Percentiles rank a stretch among this genome's conserved stretches.
phyloP scores from a whole-genome alignment of 2,329 filamentous ascomycete genomes.

The Verticillium zaregamsianum region DNA sequence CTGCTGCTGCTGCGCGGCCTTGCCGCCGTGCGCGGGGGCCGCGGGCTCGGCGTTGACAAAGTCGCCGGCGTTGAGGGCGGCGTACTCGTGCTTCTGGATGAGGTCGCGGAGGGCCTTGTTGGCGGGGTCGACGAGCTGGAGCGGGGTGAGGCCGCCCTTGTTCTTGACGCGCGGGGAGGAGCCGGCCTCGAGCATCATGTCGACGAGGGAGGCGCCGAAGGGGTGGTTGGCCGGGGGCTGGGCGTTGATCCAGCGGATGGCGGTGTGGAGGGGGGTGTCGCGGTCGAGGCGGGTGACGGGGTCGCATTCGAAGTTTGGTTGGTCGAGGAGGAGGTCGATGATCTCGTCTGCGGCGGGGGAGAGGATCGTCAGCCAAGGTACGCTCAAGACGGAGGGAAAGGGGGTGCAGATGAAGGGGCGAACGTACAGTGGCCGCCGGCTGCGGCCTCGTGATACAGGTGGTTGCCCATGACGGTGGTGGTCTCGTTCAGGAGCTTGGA shows the following conservation, averaged over 20 bases:
- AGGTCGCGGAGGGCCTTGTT: slow-evolving; percentile 59
- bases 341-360: slow-evolving; percentile 58
- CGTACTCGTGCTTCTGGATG: slow-evolving; percentile 69
- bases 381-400: too few relatives aligned
- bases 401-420: too few relatives aligned
- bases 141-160: slow-evolving; percentile 67
- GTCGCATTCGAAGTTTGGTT: slow-evolving; percentile 82
- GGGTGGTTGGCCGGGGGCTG: slow-evolving; percentile 59
- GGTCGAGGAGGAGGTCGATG: slow-evolving; percentile 78
- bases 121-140: slow-evolving; percentile 69
- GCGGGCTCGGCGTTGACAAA: slow-evolving; percentile 38
- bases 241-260: slow-evolving; percentile 71
- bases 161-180: slow-evolving; percentile 56
- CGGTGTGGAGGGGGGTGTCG: slow-evolving; percentile 77
- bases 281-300: slow-evolving; percentile 65
- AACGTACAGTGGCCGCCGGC: slow-evolving; percentile 76
- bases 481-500: slow-evolving; percentile 80
- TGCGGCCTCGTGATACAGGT: slow-evolving; percentile 86
- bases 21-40: slow-evolving; percentile 12
- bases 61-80: slow-evolving; percentile 53
- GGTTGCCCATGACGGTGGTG: slow-evolving; percentile 80
- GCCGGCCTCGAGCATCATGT: slow-evolving; percentile 81
- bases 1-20: slow-evolving; percentile 15
- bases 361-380: too few relatives aligned
- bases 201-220: slow-evolving; percentile 63